A percentile compares a stretch with the other conserved stretches of the same genome.
Evolutionary conservation across 768 basidiomycete genomes (phyloP).

Genomic region (Trametes punicea): DNA sequence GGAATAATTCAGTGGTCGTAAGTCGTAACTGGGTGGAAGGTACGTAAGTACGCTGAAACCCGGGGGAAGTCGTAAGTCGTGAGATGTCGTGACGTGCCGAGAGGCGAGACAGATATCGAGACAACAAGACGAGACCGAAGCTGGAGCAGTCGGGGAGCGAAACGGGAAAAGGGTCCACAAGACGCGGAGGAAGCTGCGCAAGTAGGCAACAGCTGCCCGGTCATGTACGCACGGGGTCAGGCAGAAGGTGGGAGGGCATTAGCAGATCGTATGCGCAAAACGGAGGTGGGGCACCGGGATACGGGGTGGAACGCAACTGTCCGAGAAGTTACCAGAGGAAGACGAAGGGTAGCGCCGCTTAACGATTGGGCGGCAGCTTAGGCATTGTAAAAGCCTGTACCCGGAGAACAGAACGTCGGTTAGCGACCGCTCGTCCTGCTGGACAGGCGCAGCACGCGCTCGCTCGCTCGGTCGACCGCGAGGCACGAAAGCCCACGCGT

Average conservation of each 20-base stretch:
- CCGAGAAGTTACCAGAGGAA: conserved; percentile 8
- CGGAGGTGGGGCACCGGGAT: conserved; percentile 2
- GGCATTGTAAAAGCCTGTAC: conserved; percentile 45
- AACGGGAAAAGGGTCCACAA: conserved; percentile 13
- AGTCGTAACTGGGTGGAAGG: background rate
- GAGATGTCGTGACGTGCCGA: conserved; percentile 24
- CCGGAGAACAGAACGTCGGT: conserved; percentile 12
- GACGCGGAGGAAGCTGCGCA: conserved; percentile 15
- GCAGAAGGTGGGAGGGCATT: background rate
- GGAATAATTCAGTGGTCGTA: conserved; percentile 25
- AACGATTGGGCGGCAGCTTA: conserved; percentile 26
- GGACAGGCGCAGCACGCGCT: background rate
- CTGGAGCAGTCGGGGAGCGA: background rate
- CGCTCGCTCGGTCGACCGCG: conserved; percentile 6
- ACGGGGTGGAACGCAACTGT: conserved; percentile 12
- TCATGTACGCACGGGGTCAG: conserved; percentile 8
- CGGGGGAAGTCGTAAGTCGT: conserved; percentile 26
- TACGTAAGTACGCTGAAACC: conserved; percentile 17
- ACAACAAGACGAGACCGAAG: conserved; percentile 3
- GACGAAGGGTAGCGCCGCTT: conserved; percentile 18
- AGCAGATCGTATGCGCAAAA: conserved; percentile 11
- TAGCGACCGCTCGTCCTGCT: conserved; percentile 5
- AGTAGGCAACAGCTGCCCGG: background rate
- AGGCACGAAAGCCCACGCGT: conserved; percentile 7
- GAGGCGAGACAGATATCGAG: conserved; percentile 14